phyloP scores from a whole-genome alignment of 2,329 filamentous ascomycete genomes.

The Gnomoniopsis sp. region DNA sequence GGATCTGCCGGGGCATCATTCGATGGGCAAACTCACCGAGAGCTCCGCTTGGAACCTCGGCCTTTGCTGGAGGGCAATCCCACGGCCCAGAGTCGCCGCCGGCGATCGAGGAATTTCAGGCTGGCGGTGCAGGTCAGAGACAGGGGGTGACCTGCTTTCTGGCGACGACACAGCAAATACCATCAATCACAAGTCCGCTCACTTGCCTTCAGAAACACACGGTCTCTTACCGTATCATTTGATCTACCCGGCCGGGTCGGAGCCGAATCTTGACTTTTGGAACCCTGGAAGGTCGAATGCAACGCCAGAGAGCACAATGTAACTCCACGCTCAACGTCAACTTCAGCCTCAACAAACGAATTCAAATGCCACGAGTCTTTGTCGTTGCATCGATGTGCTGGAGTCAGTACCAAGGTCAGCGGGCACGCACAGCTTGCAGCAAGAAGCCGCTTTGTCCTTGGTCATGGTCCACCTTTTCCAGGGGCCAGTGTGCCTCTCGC shows the following conservation, averaged over 20 bases:
- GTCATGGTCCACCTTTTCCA: neutral
- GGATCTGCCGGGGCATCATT: neutral
- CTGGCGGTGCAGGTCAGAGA: neutral
- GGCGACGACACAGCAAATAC: too few relatives aligned
- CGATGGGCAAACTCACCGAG: neutral
- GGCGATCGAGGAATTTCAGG: neutral
- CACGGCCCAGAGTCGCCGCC: neutral
- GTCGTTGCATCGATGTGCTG: neutral
- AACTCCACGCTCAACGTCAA: constrained; percentile 1
- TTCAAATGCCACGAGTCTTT: neutral
- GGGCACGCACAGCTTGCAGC: neutral
- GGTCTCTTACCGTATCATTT: neutral
- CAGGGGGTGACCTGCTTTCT: neutral
- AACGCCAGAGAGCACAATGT: neutral
- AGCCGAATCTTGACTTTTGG: neutral
- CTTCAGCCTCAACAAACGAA: neutral
- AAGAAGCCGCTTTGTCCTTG: neutral
- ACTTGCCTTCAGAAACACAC: neutral
- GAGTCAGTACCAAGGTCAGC: neutral
- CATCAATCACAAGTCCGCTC: neutral
- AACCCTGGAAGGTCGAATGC: neutral
- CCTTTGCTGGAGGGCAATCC: neutral
- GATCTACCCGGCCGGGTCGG: neutral
- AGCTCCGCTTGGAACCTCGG: neutral
- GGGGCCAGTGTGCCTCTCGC: constrained; percentile 1